Conservation (phyloP, 2,329 filamentous ascomycete genomes). For the Xylaria sp. region DNA sequence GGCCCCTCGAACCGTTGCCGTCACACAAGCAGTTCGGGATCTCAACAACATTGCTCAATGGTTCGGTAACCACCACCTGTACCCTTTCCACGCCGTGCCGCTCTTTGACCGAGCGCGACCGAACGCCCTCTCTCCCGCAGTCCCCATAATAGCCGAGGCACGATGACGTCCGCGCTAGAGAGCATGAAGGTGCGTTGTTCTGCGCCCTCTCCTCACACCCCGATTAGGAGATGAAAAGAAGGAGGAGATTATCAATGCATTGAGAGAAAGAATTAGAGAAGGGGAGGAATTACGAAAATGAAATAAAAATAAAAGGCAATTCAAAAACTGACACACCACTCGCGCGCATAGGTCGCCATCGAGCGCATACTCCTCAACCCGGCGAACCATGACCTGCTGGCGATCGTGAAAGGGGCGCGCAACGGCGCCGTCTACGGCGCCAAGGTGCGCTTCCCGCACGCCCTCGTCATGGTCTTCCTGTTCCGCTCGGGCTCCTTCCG, state of each 20-base stretch:
- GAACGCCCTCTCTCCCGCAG: slow-evolving; percentile 1
- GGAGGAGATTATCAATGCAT: not conserved
- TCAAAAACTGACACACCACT: slow-evolving; percentile 18
- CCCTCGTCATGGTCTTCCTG: slow-evolving; percentile 96
- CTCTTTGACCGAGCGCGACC: slow-evolving; percentile 28
- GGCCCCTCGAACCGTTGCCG: too few relatives aligned
- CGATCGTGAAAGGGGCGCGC: slow-evolving; percentile 90
- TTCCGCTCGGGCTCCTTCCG: slow-evolving; percentile 91
- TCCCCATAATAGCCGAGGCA: slow-evolving; percentile 45
- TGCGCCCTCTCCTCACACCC: slow-evolving; percentile 1
- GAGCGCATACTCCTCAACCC: slow-evolving; percentile 86
- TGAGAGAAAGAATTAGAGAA: not conserved
- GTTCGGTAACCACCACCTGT: slow-evolving; percentile 12
- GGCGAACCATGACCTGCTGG: slow-evolving; percentile 83
- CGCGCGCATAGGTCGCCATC: slow-evolving; percentile 66
- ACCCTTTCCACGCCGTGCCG: not conserved
- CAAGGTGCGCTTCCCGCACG: slow-evolving; percentile 98
- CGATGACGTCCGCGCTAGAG: slow-evolving; percentile 44
- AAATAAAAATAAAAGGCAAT: not conserved
- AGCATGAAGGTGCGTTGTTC: slow-evolving; percentile 41
- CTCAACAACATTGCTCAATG: slow-evolving; percentile 12
- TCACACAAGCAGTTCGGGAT: slow-evolving; percentile 4
- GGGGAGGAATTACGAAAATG: not conserved
- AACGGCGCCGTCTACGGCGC: slow-evolving; percentile 97
- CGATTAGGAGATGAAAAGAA: not conserved